phyloP scores from a whole-genome alignment of 2,329 filamentous ascomycete species.

The Lachnellula arida region DNA sequence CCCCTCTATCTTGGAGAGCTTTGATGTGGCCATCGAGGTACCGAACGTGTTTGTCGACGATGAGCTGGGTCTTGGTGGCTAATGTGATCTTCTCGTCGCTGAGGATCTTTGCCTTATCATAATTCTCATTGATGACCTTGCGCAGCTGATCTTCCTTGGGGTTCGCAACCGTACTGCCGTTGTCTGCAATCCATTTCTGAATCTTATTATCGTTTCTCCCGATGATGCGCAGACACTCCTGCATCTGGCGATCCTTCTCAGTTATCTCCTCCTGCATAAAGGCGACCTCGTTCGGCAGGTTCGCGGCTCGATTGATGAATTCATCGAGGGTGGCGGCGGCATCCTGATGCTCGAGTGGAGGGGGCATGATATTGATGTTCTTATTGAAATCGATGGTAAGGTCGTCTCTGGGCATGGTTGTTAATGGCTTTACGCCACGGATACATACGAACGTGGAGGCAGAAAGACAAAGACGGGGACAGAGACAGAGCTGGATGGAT shows the following conservation, averaged over 20 bases:
- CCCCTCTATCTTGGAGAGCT: slow-evolving; percentile 54
- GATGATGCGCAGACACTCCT: slow-evolving; percentile 64
- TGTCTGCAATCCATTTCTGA: slow-evolving; percentile 75
- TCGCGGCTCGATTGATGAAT: slow-evolving; percentile 70
- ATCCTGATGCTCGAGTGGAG: slow-evolving; percentile 55
- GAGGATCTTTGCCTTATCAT: slow-evolving; percentile 62
- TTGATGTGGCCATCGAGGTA: slow-evolving; percentile 61
- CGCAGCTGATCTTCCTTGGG: slow-evolving; percentile 69
- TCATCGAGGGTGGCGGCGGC: slow-evolving; percentile 71
- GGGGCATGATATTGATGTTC: slow-evolving; percentile 45
- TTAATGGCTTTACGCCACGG: slow-evolving; percentile 42
- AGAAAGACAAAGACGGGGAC: slow-evolving; percentile 1
- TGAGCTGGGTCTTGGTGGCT: slow-evolving; percentile 56
- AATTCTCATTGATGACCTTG: slow-evolving; percentile 63
- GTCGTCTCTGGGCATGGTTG: slow-evolving; percentile 69
- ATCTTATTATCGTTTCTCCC: slow-evolving; percentile 68
- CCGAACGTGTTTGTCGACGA: slow-evolving; percentile 58
- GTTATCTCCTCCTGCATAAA: slow-evolving; percentile 81
- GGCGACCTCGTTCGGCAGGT: slow-evolving; percentile 75
- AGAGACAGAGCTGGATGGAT: not conserved
- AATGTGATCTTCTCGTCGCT: slow-evolving; percentile 72
- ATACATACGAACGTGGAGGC: slow-evolving; percentile 19
- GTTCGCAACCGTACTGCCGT: slow-evolving; percentile 68
- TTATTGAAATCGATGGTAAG: slow-evolving; percentile 64
- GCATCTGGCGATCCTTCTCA: slow-evolving; percentile 70